These are phyloP conservation scores for Macrocybe gigantea DNA, from an alignment of 768 basidiomycete species.

Conservation along the genomic window DNA sequence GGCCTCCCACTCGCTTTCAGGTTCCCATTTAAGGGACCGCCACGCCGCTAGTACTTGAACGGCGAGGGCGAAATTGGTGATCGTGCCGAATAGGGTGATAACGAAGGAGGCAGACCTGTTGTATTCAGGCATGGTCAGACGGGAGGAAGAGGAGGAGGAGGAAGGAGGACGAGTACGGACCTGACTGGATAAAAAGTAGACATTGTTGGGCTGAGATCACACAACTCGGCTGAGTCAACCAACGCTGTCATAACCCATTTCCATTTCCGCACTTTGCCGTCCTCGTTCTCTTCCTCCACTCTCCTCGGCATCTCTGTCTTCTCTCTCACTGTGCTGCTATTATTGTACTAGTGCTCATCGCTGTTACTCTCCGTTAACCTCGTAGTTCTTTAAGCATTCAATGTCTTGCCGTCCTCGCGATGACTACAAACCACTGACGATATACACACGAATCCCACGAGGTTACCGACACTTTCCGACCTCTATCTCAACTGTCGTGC, in stretches of 20 bases:
- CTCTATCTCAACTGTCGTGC: neutral
- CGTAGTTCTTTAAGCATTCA: no score
- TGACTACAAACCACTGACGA: neutral
- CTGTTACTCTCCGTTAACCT: neutral
- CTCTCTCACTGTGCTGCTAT: neutral
- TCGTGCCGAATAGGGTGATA: conserved; percentile 19
- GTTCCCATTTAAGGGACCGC: conserved; percentile 34
- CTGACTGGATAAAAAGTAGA: conserved; percentile 6
- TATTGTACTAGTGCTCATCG: conserved; percentile 2
- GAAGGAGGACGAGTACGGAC: conserved; percentile 3
- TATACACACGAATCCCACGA: conserved; percentile 4
- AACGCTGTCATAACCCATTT: neutral
- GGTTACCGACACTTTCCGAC: conserved; percentile 1
- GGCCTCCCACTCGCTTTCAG: conserved; percentile 41
- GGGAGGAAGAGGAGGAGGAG: neutral
- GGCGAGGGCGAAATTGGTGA: conserved; percentile 26
- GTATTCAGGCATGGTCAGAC: conserved; percentile 11
- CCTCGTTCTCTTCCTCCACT: neutral
- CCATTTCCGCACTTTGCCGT: no score
- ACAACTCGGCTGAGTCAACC: conserved; percentile 12
- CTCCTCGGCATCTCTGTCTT: neutral
- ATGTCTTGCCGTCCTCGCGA: neutral
- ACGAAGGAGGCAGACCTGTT: conserved; percentile 21
- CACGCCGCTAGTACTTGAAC: conserved; percentile 20
- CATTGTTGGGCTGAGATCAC: conserved; percentile 5